These are phyloP conservation scores for Fraxinus xanthoxyloides DNA, from an alignment of 305 asterid species.

Conservation along the genomic window DNA sequence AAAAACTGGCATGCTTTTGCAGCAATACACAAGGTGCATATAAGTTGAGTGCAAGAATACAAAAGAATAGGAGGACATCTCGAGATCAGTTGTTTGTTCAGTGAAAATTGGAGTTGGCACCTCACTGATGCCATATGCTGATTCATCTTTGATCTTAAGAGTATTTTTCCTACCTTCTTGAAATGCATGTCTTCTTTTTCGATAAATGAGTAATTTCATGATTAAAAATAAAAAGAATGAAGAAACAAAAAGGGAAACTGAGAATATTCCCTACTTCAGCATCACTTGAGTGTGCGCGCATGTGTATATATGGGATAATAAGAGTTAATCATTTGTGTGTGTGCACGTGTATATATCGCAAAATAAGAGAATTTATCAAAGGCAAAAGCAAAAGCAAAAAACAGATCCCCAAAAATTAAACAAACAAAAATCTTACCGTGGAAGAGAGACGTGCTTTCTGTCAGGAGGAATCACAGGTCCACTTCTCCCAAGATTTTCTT, in stretches of 20 bases:
- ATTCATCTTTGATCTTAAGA: neutral
- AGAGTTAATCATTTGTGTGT: neutral
- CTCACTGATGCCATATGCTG: neutral
- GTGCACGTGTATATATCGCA: neutral
- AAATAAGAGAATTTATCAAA: neutral
- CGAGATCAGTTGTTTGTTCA: neutral
- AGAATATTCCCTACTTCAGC: neutral
- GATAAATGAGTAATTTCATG: neutral
- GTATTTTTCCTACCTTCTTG: neutral
- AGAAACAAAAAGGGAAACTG: neutral
- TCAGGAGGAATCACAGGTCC: slow-evolving; percentile 78
- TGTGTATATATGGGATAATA: neutral
- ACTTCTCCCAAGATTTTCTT: slow-evolving; percentile 68
- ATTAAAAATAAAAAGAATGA: neutral
- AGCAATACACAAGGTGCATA: neutral
- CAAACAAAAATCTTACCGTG: slow-evolving; percentile 50
- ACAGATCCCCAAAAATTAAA: neutral
- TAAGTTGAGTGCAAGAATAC: neutral
- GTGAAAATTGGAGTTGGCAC: neutral
- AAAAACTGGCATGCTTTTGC: neutral
- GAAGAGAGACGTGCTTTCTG: slow-evolving; percentile 83
- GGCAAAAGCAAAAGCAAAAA: slow-evolving; percentile 3
- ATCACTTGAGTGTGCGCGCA: neutral
- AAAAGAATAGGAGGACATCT: neutral
- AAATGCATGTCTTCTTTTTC: neutral